Percentiles rank a stretch among this genome's conserved stretches.
phyloP scores from a whole-genome alignment of 2,329 filamentous ascomycete genomes.

The Colletotrichum scovillei region DNA sequence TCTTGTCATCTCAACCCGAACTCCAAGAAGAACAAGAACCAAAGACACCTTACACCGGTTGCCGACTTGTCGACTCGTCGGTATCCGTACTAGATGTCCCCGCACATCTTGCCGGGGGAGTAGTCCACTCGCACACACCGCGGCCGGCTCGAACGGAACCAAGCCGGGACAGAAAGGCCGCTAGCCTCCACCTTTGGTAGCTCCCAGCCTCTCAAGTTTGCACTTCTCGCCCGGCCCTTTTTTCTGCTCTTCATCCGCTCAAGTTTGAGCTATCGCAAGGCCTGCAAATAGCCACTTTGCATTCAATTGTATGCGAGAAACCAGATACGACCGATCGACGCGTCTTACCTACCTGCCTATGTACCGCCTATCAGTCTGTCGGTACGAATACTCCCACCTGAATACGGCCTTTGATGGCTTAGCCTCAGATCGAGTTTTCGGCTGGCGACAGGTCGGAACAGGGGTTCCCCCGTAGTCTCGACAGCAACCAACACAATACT shows the following conservation, averaged over 20 bases:
- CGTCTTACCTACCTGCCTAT: background rate
- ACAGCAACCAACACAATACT: background rate
- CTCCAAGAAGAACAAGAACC: background rate
- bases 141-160: constrained; percentile 9
- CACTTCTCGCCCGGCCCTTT: background rate
- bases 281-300: background rate
- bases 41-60: background rate
- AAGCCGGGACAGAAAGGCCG: constrained; percentile 27
- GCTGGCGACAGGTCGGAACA: background rate
- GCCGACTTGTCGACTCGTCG: background rate
- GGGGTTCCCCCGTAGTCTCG: background rate
- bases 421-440: background rate
- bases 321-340: background rate
- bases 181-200: background rate
- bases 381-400: background rate
- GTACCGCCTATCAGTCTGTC: background rate
- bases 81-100: background rate
- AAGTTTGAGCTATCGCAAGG: background rate
- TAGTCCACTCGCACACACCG: background rate
- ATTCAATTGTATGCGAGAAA: background rate
- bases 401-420: background rate
- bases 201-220: constrained; percentile 3
- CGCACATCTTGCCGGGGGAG: background rate
- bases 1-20: background rate
- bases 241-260: background rate